phyloP scores from a whole-genome alignment of 768 basidiomycete species.

The Cystoderma amianthinum region DNA sequence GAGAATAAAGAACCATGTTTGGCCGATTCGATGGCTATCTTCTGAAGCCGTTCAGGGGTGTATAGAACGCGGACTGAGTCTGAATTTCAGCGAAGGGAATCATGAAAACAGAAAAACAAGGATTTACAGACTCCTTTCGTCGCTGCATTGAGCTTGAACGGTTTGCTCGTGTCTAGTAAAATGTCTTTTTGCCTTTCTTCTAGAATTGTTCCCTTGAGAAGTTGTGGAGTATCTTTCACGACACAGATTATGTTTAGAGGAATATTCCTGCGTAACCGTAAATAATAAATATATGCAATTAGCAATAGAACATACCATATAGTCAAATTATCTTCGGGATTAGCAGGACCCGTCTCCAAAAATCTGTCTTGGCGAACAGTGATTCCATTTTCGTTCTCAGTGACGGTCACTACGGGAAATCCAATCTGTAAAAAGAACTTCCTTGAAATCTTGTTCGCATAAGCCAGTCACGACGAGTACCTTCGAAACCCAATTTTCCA shows the following conservation, averaged over 20 bases:
- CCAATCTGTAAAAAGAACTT: slow-evolving; percentile 38
- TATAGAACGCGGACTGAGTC: slow-evolving; percentile 78
- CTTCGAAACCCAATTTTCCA: slow-evolving; percentile 91
- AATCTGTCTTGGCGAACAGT: slow-evolving; percentile 87
- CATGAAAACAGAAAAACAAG: too few species aligned
- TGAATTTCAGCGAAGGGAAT: too few species aligned
- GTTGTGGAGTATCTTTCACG: slow-evolving; percentile 45
- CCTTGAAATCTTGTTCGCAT: too few species aligned
- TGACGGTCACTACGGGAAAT: slow-evolving; percentile 86
- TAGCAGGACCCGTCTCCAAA: slow-evolving; percentile 75
- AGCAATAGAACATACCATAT: too few species aligned
- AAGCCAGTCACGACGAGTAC: too few species aligned
- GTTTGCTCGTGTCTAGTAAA: slow-evolving; percentile 60
- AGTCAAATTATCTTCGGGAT: slow-evolving; percentile 80
- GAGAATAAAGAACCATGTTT: slow-evolving; percentile 59
- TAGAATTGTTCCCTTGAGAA: slow-evolving; percentile 61
- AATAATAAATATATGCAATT: too few species aligned
- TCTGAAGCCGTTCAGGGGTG: slow-evolving; percentile 66
- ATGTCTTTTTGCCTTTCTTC: slow-evolving; percentile 61
- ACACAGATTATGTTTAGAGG: slow-evolving; percentile 70
- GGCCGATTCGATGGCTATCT: slow-evolving; percentile 78
- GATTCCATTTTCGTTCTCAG: slow-evolving; percentile 67
- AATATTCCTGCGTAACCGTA: slow-evolving; percentile 53
- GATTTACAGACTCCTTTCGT: slow-evolving; percentile 78
- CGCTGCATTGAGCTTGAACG: slow-evolving; percentile 88